Evolutionary conservation across 257 asterid species (phyloP).

Genomic region (Solanum phureja): DNA sequence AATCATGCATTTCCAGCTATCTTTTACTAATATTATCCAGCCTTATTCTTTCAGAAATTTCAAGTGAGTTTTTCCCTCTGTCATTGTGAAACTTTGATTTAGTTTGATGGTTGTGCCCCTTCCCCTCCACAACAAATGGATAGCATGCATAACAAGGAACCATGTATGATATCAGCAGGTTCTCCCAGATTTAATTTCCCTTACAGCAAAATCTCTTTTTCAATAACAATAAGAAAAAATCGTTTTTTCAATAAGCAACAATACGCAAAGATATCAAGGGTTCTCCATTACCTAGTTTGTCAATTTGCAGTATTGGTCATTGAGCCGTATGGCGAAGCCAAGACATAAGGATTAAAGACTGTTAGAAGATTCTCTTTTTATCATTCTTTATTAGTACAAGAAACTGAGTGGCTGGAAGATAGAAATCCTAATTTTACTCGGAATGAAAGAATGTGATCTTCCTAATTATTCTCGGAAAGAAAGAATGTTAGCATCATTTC

Average conservation of each 20-base stretch:
- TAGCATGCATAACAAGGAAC: background rate
- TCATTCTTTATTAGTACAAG: background rate
- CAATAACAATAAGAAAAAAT: background rate
- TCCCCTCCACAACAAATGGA: background rate
- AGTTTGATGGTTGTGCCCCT: background rate
- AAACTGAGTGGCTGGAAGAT: background rate
- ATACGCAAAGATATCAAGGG: background rate
- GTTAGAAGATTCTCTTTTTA: background rate
- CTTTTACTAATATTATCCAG: background rate
- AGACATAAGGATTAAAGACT: background rate
- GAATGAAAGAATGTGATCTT: background rate
- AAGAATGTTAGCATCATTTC: background rate
- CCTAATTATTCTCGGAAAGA: background rate
- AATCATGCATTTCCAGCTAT: slow-evolving; percentile 1
- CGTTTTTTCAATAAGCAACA: background rate
- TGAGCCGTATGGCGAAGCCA: background rate
- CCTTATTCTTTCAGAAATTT: slow-evolving; percentile 8
- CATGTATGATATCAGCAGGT: background rate
- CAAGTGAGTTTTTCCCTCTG: slow-evolving; percentile 11
- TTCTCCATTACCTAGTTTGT: background rate
- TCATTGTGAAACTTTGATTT: background rate
- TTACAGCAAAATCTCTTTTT: background rate
- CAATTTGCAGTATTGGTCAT: background rate
- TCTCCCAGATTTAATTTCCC: background rate
- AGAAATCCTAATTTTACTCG: background rate